These are phyloP conservation scores for Penicillium sp. DNA, from an alignment of 2,329 filamentous ascomycete genomes.

Conservation along the genomic window DNA sequence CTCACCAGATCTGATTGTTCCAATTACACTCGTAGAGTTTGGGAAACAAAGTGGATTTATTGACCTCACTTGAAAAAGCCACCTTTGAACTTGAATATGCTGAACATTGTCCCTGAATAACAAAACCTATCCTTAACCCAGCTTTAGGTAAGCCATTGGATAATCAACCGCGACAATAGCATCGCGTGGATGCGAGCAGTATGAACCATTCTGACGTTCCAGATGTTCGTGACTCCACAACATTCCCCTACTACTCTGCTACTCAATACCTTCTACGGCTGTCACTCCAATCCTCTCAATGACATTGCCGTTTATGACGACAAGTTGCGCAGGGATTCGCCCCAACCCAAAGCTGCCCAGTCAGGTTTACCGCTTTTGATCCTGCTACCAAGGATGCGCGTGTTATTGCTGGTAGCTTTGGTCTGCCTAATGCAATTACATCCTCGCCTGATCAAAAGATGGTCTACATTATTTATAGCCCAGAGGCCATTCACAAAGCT, in stretches of 20 bases:
- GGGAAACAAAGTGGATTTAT: background rate
- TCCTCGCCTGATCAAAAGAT: constrained; percentile 39
- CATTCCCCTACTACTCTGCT: constrained; percentile 20
- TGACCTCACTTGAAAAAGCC: background rate
- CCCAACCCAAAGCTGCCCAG: constrained; percentile 30
- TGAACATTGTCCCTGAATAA: background rate
- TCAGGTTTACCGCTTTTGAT: constrained; percentile 43
- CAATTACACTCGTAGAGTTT: background rate
- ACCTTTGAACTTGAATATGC: background rate
- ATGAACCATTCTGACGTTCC: background rate
- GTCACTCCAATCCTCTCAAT: constrained; percentile 32
- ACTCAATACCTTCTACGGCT: constrained; percentile 36
- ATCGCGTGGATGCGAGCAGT: background rate
- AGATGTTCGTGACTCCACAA: constrained; percentile 4
- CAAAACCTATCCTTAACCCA: background rate
- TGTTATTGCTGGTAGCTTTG: constrained; percentile 40
- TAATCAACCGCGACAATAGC: background rate
- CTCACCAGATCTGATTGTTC: background rate
- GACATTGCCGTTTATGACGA: too few species aligned
- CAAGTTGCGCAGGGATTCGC: too few species aligned
- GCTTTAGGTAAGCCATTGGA: background rate
- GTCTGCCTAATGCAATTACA: constrained; percentile 43
- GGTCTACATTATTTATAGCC: background rate
- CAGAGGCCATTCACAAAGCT: background rate
- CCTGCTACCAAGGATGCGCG: constrained; percentile 38